Base-by-base conservation (phyloP, 176 grass and related monocot genomes). In the Melocanna baccifera region DNA sequence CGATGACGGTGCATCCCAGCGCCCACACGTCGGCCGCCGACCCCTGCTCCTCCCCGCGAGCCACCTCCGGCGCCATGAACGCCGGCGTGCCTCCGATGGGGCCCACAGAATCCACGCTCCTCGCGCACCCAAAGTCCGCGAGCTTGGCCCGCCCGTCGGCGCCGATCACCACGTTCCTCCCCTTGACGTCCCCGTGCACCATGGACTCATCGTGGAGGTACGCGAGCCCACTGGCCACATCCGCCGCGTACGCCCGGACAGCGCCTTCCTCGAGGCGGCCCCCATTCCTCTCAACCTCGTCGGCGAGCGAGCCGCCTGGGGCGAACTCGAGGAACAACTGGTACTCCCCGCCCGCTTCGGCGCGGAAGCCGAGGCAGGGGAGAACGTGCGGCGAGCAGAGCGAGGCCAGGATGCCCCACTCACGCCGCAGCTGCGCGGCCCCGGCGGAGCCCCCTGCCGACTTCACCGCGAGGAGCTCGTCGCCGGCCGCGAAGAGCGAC, bases 61-160 rank as follows among this genome's bases (percentile, higher is more conserved):
- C 92, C 34, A 93, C 96, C 86, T 98, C 96, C 5, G 96, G 96
- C 16, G 96, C 91, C 96, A 98, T 95, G 87, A 95, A 98, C 84
- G 94, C 84, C 79, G 91, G 93, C 5, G 93, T 98, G 20, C 96
- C 96, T 2, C 91, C 83, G 48, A 95, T 51, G 42, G 89, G 52
- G 18, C 58, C 56, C 45, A 9, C 41, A 11, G 68, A 46, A 0
- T 22, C 80, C 1, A 13, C 46, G 7, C 19, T 39, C 80, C 80
- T 19, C 36, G 93, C 89, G 85, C 93, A 98, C 0, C 96, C 91
- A 9, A 98, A 92, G 79, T 98, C 96, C 15, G 93, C 92, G 25
- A 98, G 90, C 89, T 85, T 98, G 48, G 91, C 87, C 5, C 80
- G 80, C 2, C 91, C 93, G 28, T 91, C 82, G 84, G 78, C 89